Evolutionary conservation across 2,329 filamentous ascomycete genomes (phyloP).

Genomic region (Neocucurbitaria cava): DNA sequence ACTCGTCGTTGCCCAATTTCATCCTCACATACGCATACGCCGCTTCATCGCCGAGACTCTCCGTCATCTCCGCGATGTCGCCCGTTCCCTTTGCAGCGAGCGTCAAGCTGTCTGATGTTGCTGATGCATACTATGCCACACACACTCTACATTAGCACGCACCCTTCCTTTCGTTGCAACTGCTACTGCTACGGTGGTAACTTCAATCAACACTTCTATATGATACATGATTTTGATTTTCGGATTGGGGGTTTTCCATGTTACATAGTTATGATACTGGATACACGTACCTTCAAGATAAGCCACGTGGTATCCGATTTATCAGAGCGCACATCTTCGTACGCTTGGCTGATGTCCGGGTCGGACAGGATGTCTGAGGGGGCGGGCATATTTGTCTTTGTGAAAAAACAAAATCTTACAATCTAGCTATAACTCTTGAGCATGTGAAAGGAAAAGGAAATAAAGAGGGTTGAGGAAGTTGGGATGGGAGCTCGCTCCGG

Average conservation of each 20-base stretch:
- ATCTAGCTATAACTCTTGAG: no score
- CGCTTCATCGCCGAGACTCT: conserved; percentile 64
- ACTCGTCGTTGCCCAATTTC: conserved; percentile 75
- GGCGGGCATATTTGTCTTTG: conserved; percentile 32
- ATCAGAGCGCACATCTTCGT: conserved; percentile 72
- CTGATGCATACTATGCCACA: conserved; percentile 35
- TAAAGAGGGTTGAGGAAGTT: conserved; percentile 15
- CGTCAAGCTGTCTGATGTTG: conserved; percentile 63
- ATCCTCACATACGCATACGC: conserved; percentile 66
- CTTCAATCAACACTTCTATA: no score
- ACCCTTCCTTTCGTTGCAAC: no score
- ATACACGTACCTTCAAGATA: conserved; percentile 64
- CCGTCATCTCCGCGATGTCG: conserved; percentile 65
- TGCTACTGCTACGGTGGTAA: no score
- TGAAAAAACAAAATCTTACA: no score
- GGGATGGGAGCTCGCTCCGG: conserved; percentile 9
- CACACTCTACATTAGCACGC: neutral
- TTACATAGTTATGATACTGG: no score
- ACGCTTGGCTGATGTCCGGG: conserved; percentile 68
- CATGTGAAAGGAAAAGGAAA: no score
- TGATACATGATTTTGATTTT: no score
- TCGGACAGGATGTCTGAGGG: conserved; percentile 41
- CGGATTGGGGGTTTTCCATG: no score
- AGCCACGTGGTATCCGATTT: conserved; percentile 72
- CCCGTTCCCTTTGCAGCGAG: conserved; percentile 67